Base-by-base conservation (phyloP, 2,329 filamentous ascomycete species). In the Neurospora crassa region DNA sequence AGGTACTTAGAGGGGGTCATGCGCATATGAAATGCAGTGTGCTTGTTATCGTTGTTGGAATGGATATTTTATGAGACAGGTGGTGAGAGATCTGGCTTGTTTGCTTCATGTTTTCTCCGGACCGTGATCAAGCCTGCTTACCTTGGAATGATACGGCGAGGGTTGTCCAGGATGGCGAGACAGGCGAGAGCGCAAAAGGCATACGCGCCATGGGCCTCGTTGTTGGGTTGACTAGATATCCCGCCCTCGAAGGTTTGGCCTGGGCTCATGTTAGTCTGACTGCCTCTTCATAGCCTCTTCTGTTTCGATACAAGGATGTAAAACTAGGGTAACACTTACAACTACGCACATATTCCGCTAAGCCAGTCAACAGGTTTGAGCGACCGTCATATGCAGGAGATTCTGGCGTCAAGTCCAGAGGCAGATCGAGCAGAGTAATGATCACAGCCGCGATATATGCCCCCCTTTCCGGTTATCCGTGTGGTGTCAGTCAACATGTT, bases 211-310 rank as follows among this genome's bases (percentile, higher is more conserved):
- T 99, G 96, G 70, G 95, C 96, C 85, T 99, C 96, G 74, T 91
- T 90, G 72, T 91, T 91, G 69, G 94, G 96, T 74, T 91, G 90
- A 71, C 89, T 91, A 74, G 92, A 94, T 76, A 99, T 94, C 68
- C 96, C 96, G 74, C 96, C 96, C 83, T 99, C 96, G 81, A 91
- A 97, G 12, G 93, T 96, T 86, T 98, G 95, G 79, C 92, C 91
- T 93, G 70, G 69, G 5, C 41, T 68, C 40, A 67, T 45, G 68
- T 72, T 73, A 72, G 72, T 18, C 42, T 43, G 47, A 70, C 71
- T 45, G 29, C 18, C 18, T 12, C 29, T 20, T 29, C 24, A 53
- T n/a, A 20, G 10, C n/a, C 18, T 12, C 40, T 20, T 40, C 40
- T n/a, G 3, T 40, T 18, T 29, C 20, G 12, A 8, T 24, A 20